Evolutionary conservation across 2,329 filamentous ascomycete genomes (phyloP).

Genomic region (Trichophyton rubrum): DNA sequence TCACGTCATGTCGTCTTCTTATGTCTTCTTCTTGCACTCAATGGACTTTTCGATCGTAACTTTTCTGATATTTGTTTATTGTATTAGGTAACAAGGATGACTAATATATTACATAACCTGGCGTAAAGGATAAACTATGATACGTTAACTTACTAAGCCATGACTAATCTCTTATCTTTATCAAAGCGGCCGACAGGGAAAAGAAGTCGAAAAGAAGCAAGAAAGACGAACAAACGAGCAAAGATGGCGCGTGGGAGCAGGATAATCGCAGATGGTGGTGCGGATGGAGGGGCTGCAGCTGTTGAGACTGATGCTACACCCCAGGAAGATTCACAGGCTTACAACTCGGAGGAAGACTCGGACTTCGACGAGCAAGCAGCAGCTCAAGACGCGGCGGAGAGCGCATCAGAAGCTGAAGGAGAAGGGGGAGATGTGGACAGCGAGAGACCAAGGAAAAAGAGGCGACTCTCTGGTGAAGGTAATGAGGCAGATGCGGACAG

Average conservation of each 20-base stretch:
- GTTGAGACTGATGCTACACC: not conserved
- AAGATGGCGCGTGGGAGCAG: not conserved
- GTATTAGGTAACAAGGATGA: no score
- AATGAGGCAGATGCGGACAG: constrained; percentile 13
- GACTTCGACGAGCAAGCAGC: constrained; percentile 31
- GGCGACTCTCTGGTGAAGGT: constrained; percentile 24
- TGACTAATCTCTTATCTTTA: not conserved
- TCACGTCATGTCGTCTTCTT: not conserved
- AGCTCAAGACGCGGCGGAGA: constrained; percentile 19
- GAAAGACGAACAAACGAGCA: not conserved
- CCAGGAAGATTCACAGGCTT: constrained; percentile 10
- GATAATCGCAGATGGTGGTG: not conserved
- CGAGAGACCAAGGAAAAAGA: constrained; percentile 26
- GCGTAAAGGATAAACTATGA: not conserved
- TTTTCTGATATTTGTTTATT: no score
- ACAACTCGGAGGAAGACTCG: constrained; percentile 33
- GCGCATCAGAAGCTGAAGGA: constrained; percentile 14
- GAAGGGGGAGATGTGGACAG: constrained; percentile 21
- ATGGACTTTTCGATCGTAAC: no score
- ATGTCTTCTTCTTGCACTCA: not conserved
- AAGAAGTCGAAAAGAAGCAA: not conserved
- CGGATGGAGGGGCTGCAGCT: not conserved
- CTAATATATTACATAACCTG: no score
- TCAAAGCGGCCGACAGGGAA: not conserved
- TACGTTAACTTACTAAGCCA: not conserved